Evolutionary conservation across 2,329 filamentous ascomycete species (phyloP).

Genomic region (Fusarium proliferatum): DNA sequence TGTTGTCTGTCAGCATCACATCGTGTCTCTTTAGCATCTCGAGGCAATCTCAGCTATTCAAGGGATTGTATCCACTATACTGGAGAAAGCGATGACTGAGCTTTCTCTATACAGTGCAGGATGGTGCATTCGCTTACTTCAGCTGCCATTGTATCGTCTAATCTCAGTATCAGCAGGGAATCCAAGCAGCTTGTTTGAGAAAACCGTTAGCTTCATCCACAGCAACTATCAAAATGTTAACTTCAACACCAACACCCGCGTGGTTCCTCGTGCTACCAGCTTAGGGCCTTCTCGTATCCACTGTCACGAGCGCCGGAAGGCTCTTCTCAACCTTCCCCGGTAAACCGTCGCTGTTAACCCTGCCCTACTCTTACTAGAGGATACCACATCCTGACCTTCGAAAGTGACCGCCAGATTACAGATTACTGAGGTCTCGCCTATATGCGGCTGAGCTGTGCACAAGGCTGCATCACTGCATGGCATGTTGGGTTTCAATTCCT

Average conservation of each 20-base stretch:
- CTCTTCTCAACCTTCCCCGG: slow-evolving; percentile 16
- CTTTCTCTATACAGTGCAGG: slow-evolving; percentile 8
- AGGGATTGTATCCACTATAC: slow-evolving; percentile 18
- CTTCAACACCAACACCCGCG: slow-evolving; percentile 11
- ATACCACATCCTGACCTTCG: slow-evolving; percentile 31
- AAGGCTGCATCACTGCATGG: slow-evolving; percentile 20
- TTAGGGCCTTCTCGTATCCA: slow-evolving; percentile 35
- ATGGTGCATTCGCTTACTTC: slow-evolving; percentile 19
- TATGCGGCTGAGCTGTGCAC: slow-evolving; percentile 29
- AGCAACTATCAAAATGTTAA: slow-evolving; percentile 22
- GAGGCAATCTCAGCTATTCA: slow-evolving; percentile 19
- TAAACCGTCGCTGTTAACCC: slow-evolving; percentile 28
- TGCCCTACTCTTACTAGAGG: slow-evolving; percentile 37
- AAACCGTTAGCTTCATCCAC: slow-evolving; percentile 28
- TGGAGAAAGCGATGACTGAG: not conserved
- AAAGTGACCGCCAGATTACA: slow-evolving; percentile 30
- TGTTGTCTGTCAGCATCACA: slow-evolving; percentile 19
- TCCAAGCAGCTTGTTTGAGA: slow-evolving; percentile 34
- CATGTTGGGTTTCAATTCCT: slow-evolving; percentile 30
- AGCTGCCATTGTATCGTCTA: slow-evolving; percentile 25
- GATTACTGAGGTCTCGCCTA: slow-evolving; percentile 19
- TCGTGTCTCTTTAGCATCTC: slow-evolving; percentile 9
- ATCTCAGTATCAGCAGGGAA: slow-evolving; percentile 33
- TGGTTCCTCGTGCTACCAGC: slow-evolving; percentile 13
- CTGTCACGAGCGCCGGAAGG: slow-evolving; percentile 24